A percentile compares a stretch with the other conserved stretches of the same genome.
Conservation (phyloP, 2,329 filamentous ascomycete species). For the Pseudogymnoascus sp. region DNA sequence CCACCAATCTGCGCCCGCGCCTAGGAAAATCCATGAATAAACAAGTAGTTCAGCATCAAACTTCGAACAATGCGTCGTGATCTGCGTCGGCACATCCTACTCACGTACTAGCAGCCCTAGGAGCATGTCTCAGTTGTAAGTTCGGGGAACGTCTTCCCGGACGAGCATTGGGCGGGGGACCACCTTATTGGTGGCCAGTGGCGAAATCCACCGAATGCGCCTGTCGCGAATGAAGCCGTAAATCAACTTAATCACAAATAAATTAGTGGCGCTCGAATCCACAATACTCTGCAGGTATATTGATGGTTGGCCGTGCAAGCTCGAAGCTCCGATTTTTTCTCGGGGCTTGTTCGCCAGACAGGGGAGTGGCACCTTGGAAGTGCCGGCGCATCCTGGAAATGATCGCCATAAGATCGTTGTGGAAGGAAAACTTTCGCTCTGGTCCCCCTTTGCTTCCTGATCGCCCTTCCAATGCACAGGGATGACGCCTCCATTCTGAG, state of each 20-base stretch:
- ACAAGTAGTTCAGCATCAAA: neutral
- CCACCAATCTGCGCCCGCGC: neutral
- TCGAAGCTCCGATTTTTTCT: constrained; percentile 2
- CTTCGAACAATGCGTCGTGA: neutral
- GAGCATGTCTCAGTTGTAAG: neutral
- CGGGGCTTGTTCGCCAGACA: neutral
- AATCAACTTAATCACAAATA: neutral
- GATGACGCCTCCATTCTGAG: neutral
- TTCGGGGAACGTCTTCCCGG: neutral
- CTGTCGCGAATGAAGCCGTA: neutral
- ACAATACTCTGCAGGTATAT: neutral
- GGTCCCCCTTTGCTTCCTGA: neutral
- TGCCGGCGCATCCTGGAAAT: neutral
- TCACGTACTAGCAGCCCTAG: neutral
- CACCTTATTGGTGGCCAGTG: neutral
- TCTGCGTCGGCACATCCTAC: neutral
- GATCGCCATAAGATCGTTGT: neutral
- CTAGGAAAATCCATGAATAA: neutral
- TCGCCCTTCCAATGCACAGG: neutral
- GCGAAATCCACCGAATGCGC: neutral
- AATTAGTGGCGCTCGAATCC: neutral
- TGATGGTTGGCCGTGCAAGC: neutral
- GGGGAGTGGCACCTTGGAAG: neutral
- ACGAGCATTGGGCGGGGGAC: neutral
- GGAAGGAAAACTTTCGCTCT: neutral